These are phyloP conservation scores for Kwoniella dejecticola DNA, from an alignment of 768 basidiomycete species.

Conservation along the genomic window DNA sequence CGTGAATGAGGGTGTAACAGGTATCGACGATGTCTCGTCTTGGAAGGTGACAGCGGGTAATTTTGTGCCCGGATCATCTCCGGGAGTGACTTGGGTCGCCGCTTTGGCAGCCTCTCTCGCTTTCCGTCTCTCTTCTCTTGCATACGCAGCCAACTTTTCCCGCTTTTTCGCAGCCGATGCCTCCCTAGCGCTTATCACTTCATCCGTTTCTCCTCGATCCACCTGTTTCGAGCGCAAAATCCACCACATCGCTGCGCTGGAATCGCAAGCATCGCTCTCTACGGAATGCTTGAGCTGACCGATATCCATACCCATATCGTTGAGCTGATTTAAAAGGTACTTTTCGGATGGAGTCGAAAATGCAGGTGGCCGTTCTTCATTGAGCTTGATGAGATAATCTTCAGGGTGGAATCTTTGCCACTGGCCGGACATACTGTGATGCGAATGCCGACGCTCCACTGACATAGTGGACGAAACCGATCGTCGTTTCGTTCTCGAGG, in stretches of 20 bases:
- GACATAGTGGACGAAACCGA: slow-evolving; percentile 82
- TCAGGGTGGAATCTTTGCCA: slow-evolving; percentile 58
- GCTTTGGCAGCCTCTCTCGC: slow-evolving; percentile 15
- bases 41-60: slow-evolving; percentile 23
- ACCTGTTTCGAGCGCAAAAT: slow-evolving; percentile 67
- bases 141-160: slow-evolving; percentile 34
- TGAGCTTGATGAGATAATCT: slow-evolving; percentile 56
- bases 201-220: slow-evolving; percentile 69
- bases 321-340: slow-evolving; percentile 73
- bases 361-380: slow-evolving; percentile 64
- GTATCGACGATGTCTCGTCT: slow-evolving; percentile 21
- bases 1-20: slow-evolving; percentile 18
- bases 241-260: slow-evolving; percentile 93
- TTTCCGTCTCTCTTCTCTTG: slow-evolving; percentile 35
- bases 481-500: slow-evolving; percentile 90
- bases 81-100: neutral
- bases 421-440: slow-evolving; percentile 60
- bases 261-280: slow-evolving; percentile 85
- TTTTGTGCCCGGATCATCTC: neutral
- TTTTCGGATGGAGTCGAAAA: slow-evolving; percentile 84
- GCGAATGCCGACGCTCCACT: slow-evolving; percentile 45
- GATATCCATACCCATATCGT: slow-evolving; percentile 80
- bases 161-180: slow-evolving; percentile 34
- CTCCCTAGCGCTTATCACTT: slow-evolving; percentile 33
- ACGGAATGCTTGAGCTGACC: slow-evolving; percentile 96